phyloP scores from a whole-genome alignment of 1,139 yeast genomes.

The Yarrowia galli region DNA sequence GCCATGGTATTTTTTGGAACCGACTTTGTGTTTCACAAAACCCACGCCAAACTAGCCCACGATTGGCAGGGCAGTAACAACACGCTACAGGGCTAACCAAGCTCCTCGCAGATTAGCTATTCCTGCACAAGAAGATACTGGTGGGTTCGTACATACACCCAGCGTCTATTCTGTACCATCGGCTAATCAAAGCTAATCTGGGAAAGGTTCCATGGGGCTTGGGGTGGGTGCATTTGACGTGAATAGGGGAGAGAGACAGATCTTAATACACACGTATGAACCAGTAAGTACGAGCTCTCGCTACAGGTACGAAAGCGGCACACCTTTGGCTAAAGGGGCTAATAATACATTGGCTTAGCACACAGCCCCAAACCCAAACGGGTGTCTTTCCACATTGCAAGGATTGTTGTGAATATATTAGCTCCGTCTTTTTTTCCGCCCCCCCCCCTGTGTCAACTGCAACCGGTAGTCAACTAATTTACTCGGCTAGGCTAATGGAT shows the following conservation, averaged over 20 bases:
- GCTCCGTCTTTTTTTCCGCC: background rate
- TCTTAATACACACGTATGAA: too few relatives aligned
- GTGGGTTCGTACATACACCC: too few relatives aligned
- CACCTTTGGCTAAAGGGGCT: too few relatives aligned
- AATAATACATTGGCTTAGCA: too few relatives aligned
- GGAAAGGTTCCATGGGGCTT: background rate
- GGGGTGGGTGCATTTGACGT: background rate
- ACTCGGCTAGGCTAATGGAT: too few relatives aligned
- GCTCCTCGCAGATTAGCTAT: too few relatives aligned
- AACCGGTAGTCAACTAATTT: background rate
- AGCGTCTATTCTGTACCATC: background rate
- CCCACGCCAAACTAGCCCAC: slow-evolving; percentile 9
- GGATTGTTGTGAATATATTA: too few relatives aligned
- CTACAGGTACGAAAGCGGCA: too few relatives aligned
- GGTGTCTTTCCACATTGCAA: too few relatives aligned
- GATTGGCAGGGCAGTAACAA: background rate
- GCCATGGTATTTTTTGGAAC: too few relatives aligned
- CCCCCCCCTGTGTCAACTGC: background rate
- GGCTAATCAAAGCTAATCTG: slow-evolving; percentile 29
- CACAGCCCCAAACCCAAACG: background rate
- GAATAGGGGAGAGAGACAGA: background rate
- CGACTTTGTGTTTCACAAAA: background rate
- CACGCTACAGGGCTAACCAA: background rate
- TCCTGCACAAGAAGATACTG: too few relatives aligned
- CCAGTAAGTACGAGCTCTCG: too few relatives aligned